Evolutionary conservation across 2,329 filamentous ascomycete genomes (phyloP).

Genomic region (Talaromyces sp.): DNA sequence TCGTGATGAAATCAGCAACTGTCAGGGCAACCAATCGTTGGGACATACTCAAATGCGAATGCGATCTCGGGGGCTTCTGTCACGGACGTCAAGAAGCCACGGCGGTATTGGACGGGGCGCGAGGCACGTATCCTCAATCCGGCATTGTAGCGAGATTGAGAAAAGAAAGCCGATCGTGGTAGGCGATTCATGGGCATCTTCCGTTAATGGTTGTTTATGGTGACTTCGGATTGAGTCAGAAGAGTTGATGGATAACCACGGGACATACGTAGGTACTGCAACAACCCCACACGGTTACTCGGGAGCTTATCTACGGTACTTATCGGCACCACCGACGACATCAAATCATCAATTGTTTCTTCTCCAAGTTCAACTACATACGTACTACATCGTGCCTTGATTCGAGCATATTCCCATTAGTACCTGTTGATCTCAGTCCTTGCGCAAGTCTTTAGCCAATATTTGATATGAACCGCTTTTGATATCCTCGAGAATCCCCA

Average conservation of each 20-base stretch:
- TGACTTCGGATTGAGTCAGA: neutral
- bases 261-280: neutral
- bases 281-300: neutral
- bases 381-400: neutral
- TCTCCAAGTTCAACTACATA: neutral
- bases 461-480: neutral
- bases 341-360: neutral
- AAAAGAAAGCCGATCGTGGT: conserved; percentile 1
- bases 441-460: neutral
- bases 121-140: neutral
- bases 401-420: neutral
- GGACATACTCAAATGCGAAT: conserved; percentile 48
- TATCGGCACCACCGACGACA: too few species aligned
- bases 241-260: conserved; percentile 1
- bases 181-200: conserved; percentile 14
- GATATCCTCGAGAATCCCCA: neutral
- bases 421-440: neutral
- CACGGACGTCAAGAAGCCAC: conserved; percentile 32
- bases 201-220: neutral
- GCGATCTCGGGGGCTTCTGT: conserved; percentile 41
- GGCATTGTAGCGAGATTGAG: neutral
- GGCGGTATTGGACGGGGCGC: conserved; percentile 18
- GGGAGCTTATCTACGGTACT: neutral
- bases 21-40: neutral
- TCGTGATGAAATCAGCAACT: conserved; percentile 7